Evolutionary conservation across 208 protist genomes (phyloP), one percentile per base, ranked within the genome.

Genomic region (Acanthamoeba royreba): DNA sequence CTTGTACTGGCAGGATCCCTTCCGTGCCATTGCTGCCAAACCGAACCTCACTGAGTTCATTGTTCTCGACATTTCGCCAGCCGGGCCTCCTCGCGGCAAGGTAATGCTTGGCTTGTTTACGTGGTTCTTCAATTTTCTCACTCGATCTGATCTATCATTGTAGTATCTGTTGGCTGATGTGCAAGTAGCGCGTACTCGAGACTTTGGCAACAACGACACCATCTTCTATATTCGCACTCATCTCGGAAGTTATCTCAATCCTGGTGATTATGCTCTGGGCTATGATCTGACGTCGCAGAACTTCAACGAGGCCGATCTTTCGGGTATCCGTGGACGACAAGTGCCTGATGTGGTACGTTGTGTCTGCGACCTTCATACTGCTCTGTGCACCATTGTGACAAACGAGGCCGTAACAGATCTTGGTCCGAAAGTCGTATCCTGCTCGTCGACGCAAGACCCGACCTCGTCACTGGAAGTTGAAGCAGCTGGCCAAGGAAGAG

Each of bases 201-300:
- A 99, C 95, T 98, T 99, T 15, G 99, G 99, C 31, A 95, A 95
- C 42, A 99, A 99, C 77, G 98, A 99, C 43, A 98, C 98, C 81
- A 98, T 96, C 89, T 98, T 99, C 49, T 55, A 81, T 19, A 96
- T 98, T 58, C 95, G 98, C 83, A 98, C 98, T 4, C 98, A 99
- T 95, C 97, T 99, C 4, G 98, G 98, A 43, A 96, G 97, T 42
- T 49, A 99, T 19, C 96, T 99, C 22, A 97, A 99, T 72, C 96
- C 98, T 0, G 99, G 99, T 77, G 99, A 99, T 95, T 22, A 93
- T 46, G 38, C 43, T n/a, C 79, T 93, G 13, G 66, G 94, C 22
- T 96, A 94, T 43, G 95, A 96, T 46, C 96, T 99, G 15, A 96
- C 97, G 42, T 96, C 95, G 8, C 86, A 96, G 42, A 98, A 98